phyloP scores from a whole-genome alignment of 495 filamentous ascomycete species.

The Tuber brumale region DNA sequence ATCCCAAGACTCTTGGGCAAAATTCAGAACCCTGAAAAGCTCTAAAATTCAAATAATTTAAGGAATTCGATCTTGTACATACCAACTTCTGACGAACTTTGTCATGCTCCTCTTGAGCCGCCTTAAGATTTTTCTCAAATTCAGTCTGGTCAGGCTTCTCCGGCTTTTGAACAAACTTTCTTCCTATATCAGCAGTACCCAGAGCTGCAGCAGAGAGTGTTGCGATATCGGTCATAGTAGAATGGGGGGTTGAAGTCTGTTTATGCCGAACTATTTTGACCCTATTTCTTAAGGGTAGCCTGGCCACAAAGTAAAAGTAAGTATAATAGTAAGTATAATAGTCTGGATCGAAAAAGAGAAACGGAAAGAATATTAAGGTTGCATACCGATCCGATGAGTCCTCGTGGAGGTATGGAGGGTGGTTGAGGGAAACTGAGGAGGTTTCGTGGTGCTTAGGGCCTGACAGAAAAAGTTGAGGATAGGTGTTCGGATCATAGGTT shows the following conservation, averaged over 20 bases:
- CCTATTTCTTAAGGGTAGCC: neutral
- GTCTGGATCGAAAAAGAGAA: neutral
- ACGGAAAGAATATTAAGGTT: neutral
- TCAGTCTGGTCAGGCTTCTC: constrained; percentile 64
- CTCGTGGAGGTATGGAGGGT: neutral
- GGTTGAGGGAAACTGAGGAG: neutral
- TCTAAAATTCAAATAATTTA: neutral
- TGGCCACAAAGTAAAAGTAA: neutral
- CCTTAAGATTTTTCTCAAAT: constrained; percentile 64
- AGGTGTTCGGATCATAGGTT: neutral
- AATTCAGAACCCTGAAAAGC: constrained; percentile 4
- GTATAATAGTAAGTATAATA: too few relatives aligned
- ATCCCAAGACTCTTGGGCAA: neutral
- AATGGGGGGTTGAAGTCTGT: constrained; percentile 6
- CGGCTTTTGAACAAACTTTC: constrained; percentile 53
- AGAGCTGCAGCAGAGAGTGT: constrained; percentile 19
- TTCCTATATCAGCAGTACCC: constrained; percentile 40
- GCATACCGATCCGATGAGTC: neutral
- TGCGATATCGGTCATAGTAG: constrained; percentile 21
- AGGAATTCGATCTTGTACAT: constrained; percentile 43
- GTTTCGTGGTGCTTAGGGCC: neutral
- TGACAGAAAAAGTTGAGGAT: neutral
- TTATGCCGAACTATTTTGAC: constrained; percentile 44
- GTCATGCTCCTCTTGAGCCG: constrained; percentile 76
- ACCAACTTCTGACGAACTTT: constrained; percentile 70